phyloP scores from a whole-genome alignment of 2,329 filamentous ascomycete species.

The Colletotrichum sp. region DNA sequence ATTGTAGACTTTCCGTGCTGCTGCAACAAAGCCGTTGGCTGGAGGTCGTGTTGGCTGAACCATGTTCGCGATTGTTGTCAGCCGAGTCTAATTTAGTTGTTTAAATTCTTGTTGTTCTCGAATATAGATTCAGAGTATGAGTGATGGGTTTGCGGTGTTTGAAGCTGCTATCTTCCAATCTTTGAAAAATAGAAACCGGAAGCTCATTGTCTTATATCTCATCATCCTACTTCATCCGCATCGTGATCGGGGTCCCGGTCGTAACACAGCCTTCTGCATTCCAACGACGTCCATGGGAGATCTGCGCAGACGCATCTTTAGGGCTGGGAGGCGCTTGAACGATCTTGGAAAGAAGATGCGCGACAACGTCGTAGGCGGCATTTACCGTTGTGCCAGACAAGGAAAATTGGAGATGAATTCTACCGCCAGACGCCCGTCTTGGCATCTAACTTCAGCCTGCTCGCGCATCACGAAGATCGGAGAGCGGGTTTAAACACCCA shows the following conservation, averaged over 20 bases:
- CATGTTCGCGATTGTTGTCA: background rate
- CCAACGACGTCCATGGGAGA: background rate
- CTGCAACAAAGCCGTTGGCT: slow-evolving; percentile 24
- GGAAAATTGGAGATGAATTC: background rate
- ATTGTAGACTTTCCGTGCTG: slow-evolving; percentile 38
- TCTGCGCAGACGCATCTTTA: background rate
- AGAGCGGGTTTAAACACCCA: background rate
- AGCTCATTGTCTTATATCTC: background rate
- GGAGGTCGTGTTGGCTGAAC: slow-evolving; percentile 5
- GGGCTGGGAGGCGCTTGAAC: background rate
- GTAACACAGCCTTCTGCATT: background rate
- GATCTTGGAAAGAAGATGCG: background rate
- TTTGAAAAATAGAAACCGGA: background rate
- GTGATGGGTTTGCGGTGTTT: background rate
- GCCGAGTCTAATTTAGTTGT: background rate
- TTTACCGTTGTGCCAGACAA: background rate
- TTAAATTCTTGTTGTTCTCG: background rate
- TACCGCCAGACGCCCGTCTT: background rate
- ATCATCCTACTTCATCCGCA: background rate
- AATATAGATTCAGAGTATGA: background rate
- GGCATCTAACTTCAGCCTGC: background rate
- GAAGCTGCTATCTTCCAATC: background rate
- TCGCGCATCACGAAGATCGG: background rate
- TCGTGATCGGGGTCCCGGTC: background rate
- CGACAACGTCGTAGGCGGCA: background rate